phyloP scores from a whole-genome alignment of 305 asterid species.

The Caryopteris hybrid region DNA sequence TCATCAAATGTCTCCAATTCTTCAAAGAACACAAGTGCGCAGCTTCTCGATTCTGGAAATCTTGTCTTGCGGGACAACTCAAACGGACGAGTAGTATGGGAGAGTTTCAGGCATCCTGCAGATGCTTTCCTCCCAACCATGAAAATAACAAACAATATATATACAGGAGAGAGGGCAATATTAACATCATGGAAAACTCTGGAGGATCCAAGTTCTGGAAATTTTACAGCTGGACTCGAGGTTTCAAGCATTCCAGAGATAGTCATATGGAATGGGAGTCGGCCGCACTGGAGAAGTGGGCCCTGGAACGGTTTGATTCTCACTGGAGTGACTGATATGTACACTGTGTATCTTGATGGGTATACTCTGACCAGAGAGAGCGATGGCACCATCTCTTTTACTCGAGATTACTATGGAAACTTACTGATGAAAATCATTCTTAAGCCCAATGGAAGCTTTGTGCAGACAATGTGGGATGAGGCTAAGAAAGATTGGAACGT shows the following conservation, averaged over 20 bases:
- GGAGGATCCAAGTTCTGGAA: slow-evolving; percentile 23
- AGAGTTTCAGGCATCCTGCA: slow-evolving; percentile 23
- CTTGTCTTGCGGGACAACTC: slow-evolving; percentile 22
- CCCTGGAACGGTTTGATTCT: slow-evolving; percentile 44
- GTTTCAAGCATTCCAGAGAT: slow-evolving; percentile 21
- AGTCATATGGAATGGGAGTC: slow-evolving; percentile 28
- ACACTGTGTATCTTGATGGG: slow-evolving; percentile 22
- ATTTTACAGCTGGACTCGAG: slow-evolving; percentile 13
- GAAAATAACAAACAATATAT: slow-evolving; percentile 5
- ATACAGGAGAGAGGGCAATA: background rate
- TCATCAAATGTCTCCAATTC: slow-evolving; percentile 30
- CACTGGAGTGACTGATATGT: slow-evolving; percentile 29
- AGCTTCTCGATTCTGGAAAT: slow-evolving; percentile 35
- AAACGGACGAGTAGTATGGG: slow-evolving; percentile 18
- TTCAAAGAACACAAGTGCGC: slow-evolving; percentile 22
- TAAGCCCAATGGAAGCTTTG: slow-evolving; percentile 27
- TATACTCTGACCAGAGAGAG: slow-evolving; percentile 10
- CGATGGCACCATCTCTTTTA: slow-evolving; percentile 24
- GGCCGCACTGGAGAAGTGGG: slow-evolving; percentile 38
- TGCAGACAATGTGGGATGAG: slow-evolving; percentile 29
- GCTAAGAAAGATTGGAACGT: slow-evolving; percentile 22
- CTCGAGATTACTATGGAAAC: slow-evolving; percentile 12
- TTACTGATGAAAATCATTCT: slow-evolving; percentile 16
- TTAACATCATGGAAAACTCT: slow-evolving; percentile 24
- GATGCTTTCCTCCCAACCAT: slow-evolving; percentile 19